Percentiles rank a stretch among this genome's conserved stretches.
Evolutionary conservation across 2,329 filamentous ascomycete genomes (phyloP).

Genomic region (Hypoxylon sp.): DNA sequence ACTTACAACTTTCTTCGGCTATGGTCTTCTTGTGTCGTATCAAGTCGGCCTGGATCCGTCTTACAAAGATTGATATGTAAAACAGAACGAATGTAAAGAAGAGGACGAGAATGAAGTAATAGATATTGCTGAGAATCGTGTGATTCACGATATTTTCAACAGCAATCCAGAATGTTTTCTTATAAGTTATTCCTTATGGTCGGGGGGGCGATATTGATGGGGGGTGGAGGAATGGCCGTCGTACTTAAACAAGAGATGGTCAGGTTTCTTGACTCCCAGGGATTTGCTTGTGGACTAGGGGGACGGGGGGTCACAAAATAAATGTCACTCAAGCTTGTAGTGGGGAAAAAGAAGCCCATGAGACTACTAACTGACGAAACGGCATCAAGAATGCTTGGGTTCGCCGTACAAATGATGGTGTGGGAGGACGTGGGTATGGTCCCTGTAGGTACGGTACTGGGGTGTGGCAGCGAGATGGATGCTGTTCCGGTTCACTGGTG

Average conservation of each 20-base stretch:
- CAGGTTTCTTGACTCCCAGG: constrained; percentile 37
- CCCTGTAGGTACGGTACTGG: constrained; percentile 42
- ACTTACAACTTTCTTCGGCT: constrained; percentile 45
- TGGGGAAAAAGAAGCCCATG: constrained; percentile 50
- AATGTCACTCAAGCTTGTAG: constrained; percentile 43
- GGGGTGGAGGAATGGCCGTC: constrained; percentile 50
- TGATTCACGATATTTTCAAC: constrained; percentile 48
- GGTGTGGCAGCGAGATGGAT: constrained; percentile 52
- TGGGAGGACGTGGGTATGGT: constrained; percentile 49
- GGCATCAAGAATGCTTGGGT: constrained; percentile 42
- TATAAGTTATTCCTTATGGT: constrained; percentile 49
- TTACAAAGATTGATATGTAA: constrained; percentile 47
- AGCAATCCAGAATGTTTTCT: constrained; percentile 48
- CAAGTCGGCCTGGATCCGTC: constrained; percentile 45
- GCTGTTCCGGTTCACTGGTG: constrained; percentile 51
- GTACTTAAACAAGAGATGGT: constrained; percentile 51
- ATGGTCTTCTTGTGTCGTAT: constrained; percentile 42
- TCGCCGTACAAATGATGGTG: constrained; percentile 47
- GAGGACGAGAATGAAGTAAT: constrained; percentile 39
- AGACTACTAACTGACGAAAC: constrained; percentile 52
- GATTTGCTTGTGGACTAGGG: constrained; percentile 44
- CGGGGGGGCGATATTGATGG: constrained; percentile 49
- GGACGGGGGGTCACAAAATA: constrained; percentile 46
- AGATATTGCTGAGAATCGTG: constrained; percentile 46
- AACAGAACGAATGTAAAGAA: constrained; percentile 47